These are phyloP conservation scores for Umbelopsis sp. DNA, from an alignment of 192 early-diverging fungal genomes.

Conservation along the genomic window DNA sequence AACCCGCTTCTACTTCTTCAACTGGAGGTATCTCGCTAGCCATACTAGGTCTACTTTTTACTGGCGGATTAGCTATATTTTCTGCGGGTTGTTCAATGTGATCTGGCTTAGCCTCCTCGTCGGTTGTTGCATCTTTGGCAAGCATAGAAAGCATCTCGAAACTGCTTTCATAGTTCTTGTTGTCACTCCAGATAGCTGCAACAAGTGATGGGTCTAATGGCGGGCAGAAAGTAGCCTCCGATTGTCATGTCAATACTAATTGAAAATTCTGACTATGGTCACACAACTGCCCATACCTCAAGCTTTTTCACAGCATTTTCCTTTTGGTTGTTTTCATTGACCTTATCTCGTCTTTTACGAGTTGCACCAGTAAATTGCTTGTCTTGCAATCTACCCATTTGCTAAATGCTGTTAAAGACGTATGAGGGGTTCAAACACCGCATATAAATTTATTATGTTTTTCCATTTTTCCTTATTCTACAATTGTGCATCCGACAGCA, in stretches of 20 bases:
- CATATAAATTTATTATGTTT: background rate
- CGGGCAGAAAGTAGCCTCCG: slow-evolving; percentile 28
- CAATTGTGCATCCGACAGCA: background rate
- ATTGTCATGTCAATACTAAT: background rate
- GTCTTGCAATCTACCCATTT: slow-evolving; percentile 32
- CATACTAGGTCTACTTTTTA: background rate
- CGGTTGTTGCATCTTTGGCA: slow-evolving; percentile 16
- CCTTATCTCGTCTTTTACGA: background rate
- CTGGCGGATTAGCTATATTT: too few species aligned
- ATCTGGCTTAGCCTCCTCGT: background rate
- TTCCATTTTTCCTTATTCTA: background rate
- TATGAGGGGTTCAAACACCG: background rate
- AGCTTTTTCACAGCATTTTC: slow-evolving; percentile 14
- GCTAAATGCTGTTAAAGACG: background rate
- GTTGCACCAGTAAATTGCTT: slow-evolving; percentile 20
- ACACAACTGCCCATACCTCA: slow-evolving; percentile 9
- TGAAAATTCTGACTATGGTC: too few species aligned
- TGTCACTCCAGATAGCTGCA: slow-evolving; percentile 34
- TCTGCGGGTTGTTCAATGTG: background rate
- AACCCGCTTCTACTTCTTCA: slow-evolving; percentile 3
- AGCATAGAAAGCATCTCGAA: slow-evolving; percentile 22
- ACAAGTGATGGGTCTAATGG: slow-evolving; percentile 32
- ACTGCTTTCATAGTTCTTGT: slow-evolving; percentile 20
- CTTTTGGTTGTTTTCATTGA: background rate
- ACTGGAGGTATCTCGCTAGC: background rate